Conservation (phyloP, 805 yeast species). For the Schwanniomyces pseudopolymorphus region DNA sequence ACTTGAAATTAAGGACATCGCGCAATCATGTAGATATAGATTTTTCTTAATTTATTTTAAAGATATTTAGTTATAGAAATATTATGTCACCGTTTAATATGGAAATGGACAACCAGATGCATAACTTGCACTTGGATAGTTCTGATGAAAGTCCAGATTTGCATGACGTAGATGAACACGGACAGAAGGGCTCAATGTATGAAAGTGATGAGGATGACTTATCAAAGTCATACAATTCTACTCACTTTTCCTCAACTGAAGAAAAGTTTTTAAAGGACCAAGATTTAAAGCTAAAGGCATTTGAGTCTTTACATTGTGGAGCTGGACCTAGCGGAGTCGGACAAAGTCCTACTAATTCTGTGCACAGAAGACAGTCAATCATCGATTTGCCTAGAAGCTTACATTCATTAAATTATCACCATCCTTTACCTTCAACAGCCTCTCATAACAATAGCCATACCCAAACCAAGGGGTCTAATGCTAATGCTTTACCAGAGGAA, state of each 20-base stretch:
- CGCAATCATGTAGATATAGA: background rate
- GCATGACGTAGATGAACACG: background rate
- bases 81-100: background rate
- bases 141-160: background rate
- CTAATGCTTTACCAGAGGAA: constrained; percentile 42
- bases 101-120: background rate
- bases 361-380: constrained; percentile 35
- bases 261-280: constrained; percentile 64
- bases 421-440: constrained; percentile 17
- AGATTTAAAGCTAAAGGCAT: constrained; percentile 64
- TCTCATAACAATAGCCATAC: constrained; percentile 16
- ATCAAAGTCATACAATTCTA: constrained; percentile 36
- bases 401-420: constrained; percentile 10
- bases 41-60: background rate
- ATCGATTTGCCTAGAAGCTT: constrained; percentile 34
- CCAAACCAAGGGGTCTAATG: constrained; percentile 8
- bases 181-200: background rate
- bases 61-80: background rate
- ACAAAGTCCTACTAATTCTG: constrained; percentile 8
- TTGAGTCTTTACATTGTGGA: constrained; percentile 41
- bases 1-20: background rate
- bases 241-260: constrained; percentile 66
- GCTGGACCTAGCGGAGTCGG: constrained; percentile 5
- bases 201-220: constrained; percentile 26
- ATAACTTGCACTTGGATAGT: background rate